Evolutionary conservation across 1,139 yeast species (phyloP), one percentile per base, ranked within the genome.

Genomic region (Debaryomyces nepalensis): DNA sequence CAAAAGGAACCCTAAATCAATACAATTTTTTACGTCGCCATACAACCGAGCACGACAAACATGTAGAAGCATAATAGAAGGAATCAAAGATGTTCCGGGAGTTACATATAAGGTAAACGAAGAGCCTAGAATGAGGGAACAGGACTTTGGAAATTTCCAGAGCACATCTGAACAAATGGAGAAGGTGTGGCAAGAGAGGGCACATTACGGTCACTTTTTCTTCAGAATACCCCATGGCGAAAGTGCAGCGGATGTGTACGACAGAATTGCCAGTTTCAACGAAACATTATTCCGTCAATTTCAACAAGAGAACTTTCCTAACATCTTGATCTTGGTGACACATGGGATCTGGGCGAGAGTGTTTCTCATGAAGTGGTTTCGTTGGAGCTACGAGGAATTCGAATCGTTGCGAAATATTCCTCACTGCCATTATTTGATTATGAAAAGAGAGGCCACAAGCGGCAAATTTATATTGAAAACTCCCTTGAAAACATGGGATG

Each of bases 281-380:
- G 97, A 89, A 61, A 81, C 95, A 0, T 64, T 90, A 34, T 88
- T 84, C 60, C 73, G 97, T 32, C 95, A 87, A 58, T 90, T 90
- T 57, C 80, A 79, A 45, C 70, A 72, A 39, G 83, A 77, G 16
- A 71, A 77, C 53, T 86, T 85, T 61, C 91, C 95, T 8, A 73
- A 77, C 39, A 84, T 89, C 12, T 73, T 89, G 37, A 91, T 90
- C 1, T 67, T 90, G 39, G 97, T 90, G 26, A 85, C 96, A 2
- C 97, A 90, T 61, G 97, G 97, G 6, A 87, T 90, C 14, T 89
- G 96, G 95, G 87, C 95, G 4, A 70, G 97, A 34, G 97, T 89
- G 10, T 90, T 90, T 55, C 63, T 90, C 36, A 89, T 90, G 93
- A 87, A 89, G 57, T 84, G 97, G 97, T 90, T 82, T 59, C 70